Evolutionary conservation across 768 basidiomycete species (phyloP), one percentile per base, ranked within the genome.

Genomic region (Amanita polypyramis): DNA sequence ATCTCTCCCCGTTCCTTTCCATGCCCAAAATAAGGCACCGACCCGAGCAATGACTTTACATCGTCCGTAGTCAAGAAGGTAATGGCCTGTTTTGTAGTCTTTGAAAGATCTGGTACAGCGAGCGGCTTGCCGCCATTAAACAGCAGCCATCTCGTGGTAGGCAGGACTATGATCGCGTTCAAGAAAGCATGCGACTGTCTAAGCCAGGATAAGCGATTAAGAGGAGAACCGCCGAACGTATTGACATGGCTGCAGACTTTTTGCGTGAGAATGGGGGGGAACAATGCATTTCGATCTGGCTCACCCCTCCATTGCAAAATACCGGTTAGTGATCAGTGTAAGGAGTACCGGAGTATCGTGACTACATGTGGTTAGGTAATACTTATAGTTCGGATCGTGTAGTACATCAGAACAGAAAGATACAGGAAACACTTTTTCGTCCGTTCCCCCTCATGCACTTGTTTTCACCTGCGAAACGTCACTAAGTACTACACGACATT

Each of bases 131-230:
- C 83, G 21, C 67, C 65, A 43, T 82, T 80, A 69, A 91, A 88
- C 14, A 93, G 54, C 35, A 95, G 60, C 84, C 94, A 97, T 39
- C 74, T 71, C 0, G 91, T 76, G 2, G 76, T 59, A 0, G 79
- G 74, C 10, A 77, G 70, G 12, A 58, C 61, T 32, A 84, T 66
- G 54, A 92, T 71, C 15, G 80, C 70, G 50, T 90, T 87, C 41
- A 97, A 72, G 64, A 93, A 90, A 6, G 74, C 61, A 23, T 79
- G 75, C 11, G 86, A 89, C 2, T 79, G 63, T 21, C 89, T 74
- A 30, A 93, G 72, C 81, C 92, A 92, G 1, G 85, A 80, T 15
- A 91, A 71, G 12, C 89, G 81, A 61, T 90, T 90, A 27, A 90
- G 65, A 36, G 85, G 79, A 47, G 87, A 85, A 34, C 84, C 82